Base-by-base conservation (phyloP, 805 yeast genomes). In the Candida parachauliodes region DNA sequence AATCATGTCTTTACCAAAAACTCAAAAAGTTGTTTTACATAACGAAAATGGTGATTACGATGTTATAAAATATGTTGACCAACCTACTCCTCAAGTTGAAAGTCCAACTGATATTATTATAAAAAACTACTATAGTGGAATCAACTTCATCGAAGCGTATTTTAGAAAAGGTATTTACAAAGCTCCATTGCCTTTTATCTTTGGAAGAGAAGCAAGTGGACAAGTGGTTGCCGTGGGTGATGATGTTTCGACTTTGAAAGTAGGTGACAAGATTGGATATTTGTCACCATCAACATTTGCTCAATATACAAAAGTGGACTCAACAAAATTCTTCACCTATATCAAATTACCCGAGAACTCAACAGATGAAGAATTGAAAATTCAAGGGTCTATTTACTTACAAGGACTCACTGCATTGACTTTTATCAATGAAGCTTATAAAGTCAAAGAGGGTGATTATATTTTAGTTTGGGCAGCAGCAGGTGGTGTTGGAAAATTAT, bases 391-490 rank as follows among this genome's bases (percentile, higher is more conserved):
- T 3, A 53, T 77, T 2, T 51, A 80, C 31, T 47, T 85, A 22
- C 91, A 85, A 58, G 93, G 88, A 1, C 64, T 88, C 44, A 89
- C 97, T 5, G 93, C 91, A 2, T 59, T 83, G 49, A 74, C 91
- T 1, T 78, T 89, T 42, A 62, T 78, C 32, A 62, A 70, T 25
- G 88, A 84, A 44, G 76, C 93, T 2, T 77, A 84, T 52, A 51
- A 69, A 1, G 83, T 86, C 27, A 56, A 85, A 49, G 65, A 74
- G 54, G 89, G 79, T 37, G 96, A 91, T 41, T 72, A 61, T 48
- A 74, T 84, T 30, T 68, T 89, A 32, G 80, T 87, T 18, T 87
- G 88, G 66, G 97, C 97, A 3, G 96, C 96, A 6, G 96, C 97
- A 2, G 98, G 97, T 32, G 96, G 97, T 40, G 91, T 86, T 35